These are phyloP conservation scores for Tardiomyces blankii DNA, from an alignment of 1,139 yeast species.

Conservation along the genomic window DNA sequence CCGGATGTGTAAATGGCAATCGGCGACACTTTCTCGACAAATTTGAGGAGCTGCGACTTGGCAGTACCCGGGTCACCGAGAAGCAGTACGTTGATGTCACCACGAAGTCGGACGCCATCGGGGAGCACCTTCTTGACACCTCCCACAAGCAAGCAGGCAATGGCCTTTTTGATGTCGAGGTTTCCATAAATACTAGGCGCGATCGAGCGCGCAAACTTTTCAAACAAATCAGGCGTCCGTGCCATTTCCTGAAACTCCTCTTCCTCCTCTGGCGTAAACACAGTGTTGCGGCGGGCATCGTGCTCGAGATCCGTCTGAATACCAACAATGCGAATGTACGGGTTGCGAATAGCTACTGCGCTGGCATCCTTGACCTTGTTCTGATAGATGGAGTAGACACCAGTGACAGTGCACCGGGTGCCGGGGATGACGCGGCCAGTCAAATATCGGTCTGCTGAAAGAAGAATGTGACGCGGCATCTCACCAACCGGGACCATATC, in stretches of 20 bases:
- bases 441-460: slow-evolving; percentile 82
- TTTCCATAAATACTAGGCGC: slow-evolving; percentile 97
- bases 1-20: slow-evolving; percentile 96
- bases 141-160: slow-evolving; percentile 84
- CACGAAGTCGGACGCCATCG: slow-evolving; percentile 93
- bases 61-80: slow-evolving; percentile 99
- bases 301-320: slow-evolving; percentile 74
- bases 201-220: slow-evolving; percentile 74
- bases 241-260: slow-evolving; percentile 79
- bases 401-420: slow-evolving; percentile 81
- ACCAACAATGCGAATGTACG: slow-evolving; percentile 81
- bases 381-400: slow-evolving; percentile 86
- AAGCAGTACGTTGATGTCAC: slow-evolving; percentile 86
- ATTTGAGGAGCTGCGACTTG: slow-evolving; percentile 86
- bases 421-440: slow-evolving; percentile 94
- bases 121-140: slow-evolving; percentile 90
- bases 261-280: slow-evolving; percentile 88
- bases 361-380: slow-evolving; percentile 36
- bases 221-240: slow-evolving; percentile 74
- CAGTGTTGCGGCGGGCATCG: slow-evolving; percentile 50
- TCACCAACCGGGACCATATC: slow-evolving; percentile 99
- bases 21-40: slow-evolving; percentile 91
- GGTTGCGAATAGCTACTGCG: slow-evolving; percentile 82
- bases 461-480: slow-evolving; percentile 87
- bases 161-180: slow-evolving; percentile 83